These are phyloP conservation scores for Phytophthora ohioensis DNA, from an alignment of 352 stramenopile genomes.

Conservation along the genomic window DNA sequence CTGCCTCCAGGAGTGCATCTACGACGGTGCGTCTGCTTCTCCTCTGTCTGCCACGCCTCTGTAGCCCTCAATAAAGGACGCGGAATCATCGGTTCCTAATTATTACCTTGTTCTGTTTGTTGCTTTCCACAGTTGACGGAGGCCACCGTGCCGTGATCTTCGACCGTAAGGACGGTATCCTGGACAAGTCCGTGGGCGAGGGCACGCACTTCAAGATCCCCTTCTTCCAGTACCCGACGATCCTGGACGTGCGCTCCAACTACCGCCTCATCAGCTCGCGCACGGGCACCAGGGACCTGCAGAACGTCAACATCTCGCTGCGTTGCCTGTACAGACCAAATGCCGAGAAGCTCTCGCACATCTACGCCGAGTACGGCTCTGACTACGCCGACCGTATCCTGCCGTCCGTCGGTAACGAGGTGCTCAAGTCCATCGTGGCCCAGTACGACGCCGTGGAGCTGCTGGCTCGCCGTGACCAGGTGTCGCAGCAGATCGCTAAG, in stretches of 20 bases:
- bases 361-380: conserved; percentile 97
- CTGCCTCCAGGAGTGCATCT: conserved; percentile 82
- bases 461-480: conserved; percentile 98
- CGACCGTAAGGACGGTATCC: conserved; percentile 98
- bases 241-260: conserved; percentile 98
- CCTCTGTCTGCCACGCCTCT: background rate
- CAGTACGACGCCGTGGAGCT: conserved; percentile 99
- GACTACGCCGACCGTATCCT: conserved; percentile 99
- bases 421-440: conserved; percentile 94
- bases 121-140: conserved; percentile 92
- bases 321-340: conserved; percentile 96
- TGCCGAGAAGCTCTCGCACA: conserved; percentile 94
- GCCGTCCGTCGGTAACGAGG: conserved; percentile 98
- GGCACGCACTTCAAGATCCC: conserved; percentile 99
- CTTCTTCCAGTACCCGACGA: conserved; percentile 97
- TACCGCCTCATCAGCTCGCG: conserved; percentile 97
- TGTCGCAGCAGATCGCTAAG: conserved; percentile 96
- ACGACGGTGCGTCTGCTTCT: conserved; percentile 72
- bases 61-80: background rate
- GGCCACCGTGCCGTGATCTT: conserved; percentile 99
- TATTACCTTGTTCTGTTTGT: conserved; percentile 13
- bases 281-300: conserved; percentile 99
- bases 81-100: conserved; percentile 9
- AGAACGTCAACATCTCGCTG: conserved; percentile 99
- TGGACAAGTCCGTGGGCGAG: conserved; percentile 95